Conservation (phyloP, 2,329 filamentous ascomycete species). For the Fusarium sp. region DNA sequence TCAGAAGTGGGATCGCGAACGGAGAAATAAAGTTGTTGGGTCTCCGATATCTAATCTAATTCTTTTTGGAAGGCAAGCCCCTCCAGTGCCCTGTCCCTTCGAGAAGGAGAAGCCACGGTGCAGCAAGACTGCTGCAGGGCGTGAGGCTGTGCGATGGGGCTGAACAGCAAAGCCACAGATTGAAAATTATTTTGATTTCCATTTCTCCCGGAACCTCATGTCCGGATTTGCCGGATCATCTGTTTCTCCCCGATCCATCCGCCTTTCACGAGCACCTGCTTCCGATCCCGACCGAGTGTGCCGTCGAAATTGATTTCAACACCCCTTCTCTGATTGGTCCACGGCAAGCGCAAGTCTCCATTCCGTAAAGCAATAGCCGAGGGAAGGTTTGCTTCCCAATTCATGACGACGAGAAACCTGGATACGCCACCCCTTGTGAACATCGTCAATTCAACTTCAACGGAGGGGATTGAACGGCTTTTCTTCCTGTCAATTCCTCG, state of each 20-base stretch:
- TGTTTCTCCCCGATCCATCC: slow-evolving; percentile 22
- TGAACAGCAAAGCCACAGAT: not conserved
- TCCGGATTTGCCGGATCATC: not conserved
- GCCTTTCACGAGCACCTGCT: slow-evolving; percentile 41
- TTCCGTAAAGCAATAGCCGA: slow-evolving; percentile 46
- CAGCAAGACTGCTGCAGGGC: not conserved
- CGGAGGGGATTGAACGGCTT: slow-evolving; percentile 46
- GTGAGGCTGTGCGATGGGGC: slow-evolving; percentile 27
- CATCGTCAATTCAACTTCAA: slow-evolving; percentile 34
- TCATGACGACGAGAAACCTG: slow-evolving; percentile 44
- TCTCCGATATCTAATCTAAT: slow-evolving; percentile 45
- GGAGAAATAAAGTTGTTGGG: slow-evolving; percentile 43
- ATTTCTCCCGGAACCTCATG: slow-evolving; percentile 22
- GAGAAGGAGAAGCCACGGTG: slow-evolving; percentile 18
- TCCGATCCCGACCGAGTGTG: slow-evolving; percentile 37
- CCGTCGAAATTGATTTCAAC: slow-evolving; percentile 48
- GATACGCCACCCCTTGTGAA: slow-evolving; percentile 40
- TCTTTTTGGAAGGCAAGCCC: slow-evolving; percentile 25
- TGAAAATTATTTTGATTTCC: slow-evolving; percentile 26
- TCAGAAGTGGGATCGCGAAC: slow-evolving; percentile 40
- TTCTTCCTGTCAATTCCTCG: slow-evolving; percentile 45
- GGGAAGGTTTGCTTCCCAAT: slow-evolving; percentile 47
- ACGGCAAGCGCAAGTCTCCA: slow-evolving; percentile 21
- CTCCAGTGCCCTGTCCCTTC: slow-evolving; percentile 38
- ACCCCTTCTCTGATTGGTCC: slow-evolving; percentile 41